A percentile compares a stretch with the other conserved stretches of the same genome.
These are phyloP conservation scores for Aphelidium insulamus DNA, from an alignment of 371 early-diverging fungal genomes.

Conservation along the genomic window DNA sequence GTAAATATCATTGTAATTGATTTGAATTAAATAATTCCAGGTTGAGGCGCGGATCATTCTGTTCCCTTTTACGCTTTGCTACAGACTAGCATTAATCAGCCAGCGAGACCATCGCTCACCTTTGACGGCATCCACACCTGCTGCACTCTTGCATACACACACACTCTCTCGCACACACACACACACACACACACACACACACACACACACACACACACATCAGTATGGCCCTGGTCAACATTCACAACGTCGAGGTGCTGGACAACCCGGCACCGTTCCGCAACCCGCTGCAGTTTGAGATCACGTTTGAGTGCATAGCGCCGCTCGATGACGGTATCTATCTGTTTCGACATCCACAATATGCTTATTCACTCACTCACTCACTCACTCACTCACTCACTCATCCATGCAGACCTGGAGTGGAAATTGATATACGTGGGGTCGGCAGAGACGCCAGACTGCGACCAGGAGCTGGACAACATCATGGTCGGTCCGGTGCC, in stretches of 20 bases:
- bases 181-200: too few relatives aligned
- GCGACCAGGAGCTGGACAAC: constrained; percentile 83
- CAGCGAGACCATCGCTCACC: too few relatives aligned
- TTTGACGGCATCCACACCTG: too few relatives aligned
- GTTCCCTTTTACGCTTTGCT: too few relatives aligned
- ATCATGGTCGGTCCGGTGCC: constrained; percentile 93
- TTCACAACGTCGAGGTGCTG: constrained; percentile 57
- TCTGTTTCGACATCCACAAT: not conserved
- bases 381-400: not conserved
- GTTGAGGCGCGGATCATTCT: too few relatives aligned
- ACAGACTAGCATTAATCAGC: too few relatives aligned
- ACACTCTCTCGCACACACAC: too few relatives aligned
- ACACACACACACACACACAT: too few relatives aligned
- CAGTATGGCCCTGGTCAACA: constrained; percentile 75
- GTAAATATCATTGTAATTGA: too few relatives aligned
- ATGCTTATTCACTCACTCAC: not conserved
- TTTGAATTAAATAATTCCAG: too few relatives aligned
- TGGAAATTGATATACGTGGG: constrained; percentile 91
- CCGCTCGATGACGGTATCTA: constrained; percentile 59
- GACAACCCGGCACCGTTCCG: constrained; percentile 60
- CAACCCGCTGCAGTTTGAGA: constrained; percentile 69
- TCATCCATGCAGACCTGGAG: constrained; percentile 51
- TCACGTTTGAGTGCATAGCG: constrained; percentile 84
- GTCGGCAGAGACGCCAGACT: constrained; percentile 47
- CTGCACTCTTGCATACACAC: too few relatives aligned